Evolutionary conservation across 371 early-diverging fungal genomes (phyloP), one percentile per base, ranked within the genome.

Genomic region (Funneliformis caledonium): DNA sequence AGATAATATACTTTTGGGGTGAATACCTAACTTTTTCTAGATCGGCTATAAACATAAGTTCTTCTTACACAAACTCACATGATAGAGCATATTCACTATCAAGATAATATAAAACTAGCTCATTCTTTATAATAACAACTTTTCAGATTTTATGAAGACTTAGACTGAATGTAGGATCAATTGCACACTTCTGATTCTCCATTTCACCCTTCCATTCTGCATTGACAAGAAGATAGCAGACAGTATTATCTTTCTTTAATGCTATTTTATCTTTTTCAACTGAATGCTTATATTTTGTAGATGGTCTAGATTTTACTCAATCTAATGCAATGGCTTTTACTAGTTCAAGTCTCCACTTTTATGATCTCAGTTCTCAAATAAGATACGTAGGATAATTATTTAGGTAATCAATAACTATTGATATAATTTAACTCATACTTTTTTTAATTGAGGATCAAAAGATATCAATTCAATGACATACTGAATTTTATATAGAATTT

Each of bases 171-270:
- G 47, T 48, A 47, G 43, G 43, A 59, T 75, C 60, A 0, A 61
- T 75, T 8, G 75, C 61, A 2, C 75, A 9, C 60, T 60, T 75
- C 60, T 75, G 75, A 60, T 75, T 75, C 33, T 75, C 61, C 75
- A 75, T 75, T 4, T 59, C 75, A n/a, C 75, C 75, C 37, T 75
- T 37, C 75, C 75, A 75, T 26, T 75, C 75, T 6, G 42, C 75
- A 56, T 75, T 75, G 59, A 61, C 33, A 75, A 75, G 75, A 8
- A 75, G 6, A 31, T 72, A 72, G 16, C 72, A 50, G 50, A 72
- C 72, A 10, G 72, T 72, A 45, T 72, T 50, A n/a, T 48, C 72
- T 48, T 72, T 72, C 43, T 72, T 47, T 65, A 31, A 65, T 47
- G 7, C 10, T 61, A 4, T 31, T 50, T 73, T 48, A 73, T 50